A percentile compares a stretch with the other conserved stretches of the same genome.
Conservation (phyloP, 2,329 filamentous ascomycete genomes). For the Dactylellina sp. region DNA sequence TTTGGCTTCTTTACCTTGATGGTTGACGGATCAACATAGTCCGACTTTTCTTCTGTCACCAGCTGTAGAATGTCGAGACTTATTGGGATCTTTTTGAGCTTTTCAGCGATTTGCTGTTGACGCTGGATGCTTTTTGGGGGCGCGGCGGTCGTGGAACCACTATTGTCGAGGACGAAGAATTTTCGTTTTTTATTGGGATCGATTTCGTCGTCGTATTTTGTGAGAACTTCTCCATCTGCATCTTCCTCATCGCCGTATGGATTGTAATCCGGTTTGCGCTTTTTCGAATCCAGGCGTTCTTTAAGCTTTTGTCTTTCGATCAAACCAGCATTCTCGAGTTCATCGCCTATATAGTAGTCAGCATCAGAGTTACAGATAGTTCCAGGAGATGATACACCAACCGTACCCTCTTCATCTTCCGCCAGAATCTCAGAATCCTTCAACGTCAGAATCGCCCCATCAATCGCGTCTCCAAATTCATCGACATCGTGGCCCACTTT, state of each 20-base stretch:
- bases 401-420: slow-evolving; percentile 73
- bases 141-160: slow-evolving; percentile 76
- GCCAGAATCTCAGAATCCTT: slow-evolving; percentile 87
- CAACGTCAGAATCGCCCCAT: slow-evolving; percentile 91
- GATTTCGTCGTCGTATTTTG: slow-evolving; percentile 96
- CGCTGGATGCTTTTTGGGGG: slow-evolving; percentile 70
- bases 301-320: slow-evolving; percentile 78
- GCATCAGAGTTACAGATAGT: neutral
- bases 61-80: slow-evolving; percentile 77
- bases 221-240: slow-evolving; percentile 74
- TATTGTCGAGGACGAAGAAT: slow-evolving; percentile 84
- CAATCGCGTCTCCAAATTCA: slow-evolving; percentile 79
- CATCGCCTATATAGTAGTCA: slow-evolving; percentile 78
- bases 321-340: slow-evolving; percentile 81
- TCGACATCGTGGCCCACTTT: slow-evolving; percentile 89
- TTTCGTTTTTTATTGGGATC: slow-evolving; percentile 84
- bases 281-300: slow-evolving; percentile 86
- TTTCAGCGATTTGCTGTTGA: slow-evolving; percentile 69
- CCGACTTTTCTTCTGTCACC: slow-evolving; percentile 76
- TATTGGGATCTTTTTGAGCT: slow-evolving; percentile 75
- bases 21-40: slow-evolving; percentile 87
- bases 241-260: slow-evolving; percentile 78
- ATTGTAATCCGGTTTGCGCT: slow-evolving; percentile 89
- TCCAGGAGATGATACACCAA: neutral
- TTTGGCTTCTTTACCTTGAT: slow-evolving; percentile 96